A percentile compares a stretch with the other conserved stretches of the same genome.
Evolutionary conservation across 768 basidiomycete species (phyloP).

Genomic region (Mycena belliarum): DNA sequence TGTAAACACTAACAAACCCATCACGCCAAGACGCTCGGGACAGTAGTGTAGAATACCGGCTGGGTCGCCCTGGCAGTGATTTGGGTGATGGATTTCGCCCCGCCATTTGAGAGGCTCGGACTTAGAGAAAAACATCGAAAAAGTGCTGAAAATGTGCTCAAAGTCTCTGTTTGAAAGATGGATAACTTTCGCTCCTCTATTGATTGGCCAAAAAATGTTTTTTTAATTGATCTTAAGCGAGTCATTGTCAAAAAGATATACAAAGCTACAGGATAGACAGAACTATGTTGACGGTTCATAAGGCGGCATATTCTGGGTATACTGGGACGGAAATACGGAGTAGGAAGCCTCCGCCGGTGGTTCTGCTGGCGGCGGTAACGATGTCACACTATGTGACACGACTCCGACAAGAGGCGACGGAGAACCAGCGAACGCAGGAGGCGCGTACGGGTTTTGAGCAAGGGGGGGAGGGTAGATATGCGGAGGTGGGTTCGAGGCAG

Average conservation of each 20-base stretch:
- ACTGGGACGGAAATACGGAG: not conserved
- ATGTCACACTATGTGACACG: not conserved
- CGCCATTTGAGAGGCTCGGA: not conserved
- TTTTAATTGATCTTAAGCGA: not conserved
- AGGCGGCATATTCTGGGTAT: too few species aligned
- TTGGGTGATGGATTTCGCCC: not conserved
- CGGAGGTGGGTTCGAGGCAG: not conserved
- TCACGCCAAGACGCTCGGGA: not conserved
- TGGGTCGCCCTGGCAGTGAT: not conserved
- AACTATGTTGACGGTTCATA: not conserved
- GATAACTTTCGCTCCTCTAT: not conserved
- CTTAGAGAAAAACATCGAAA: not conserved
- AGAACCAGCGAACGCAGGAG: not conserved
- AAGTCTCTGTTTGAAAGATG: not conserved
- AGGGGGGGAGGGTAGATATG: not conserved
- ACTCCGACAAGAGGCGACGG: not conserved
- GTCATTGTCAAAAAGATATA: too few species aligned
- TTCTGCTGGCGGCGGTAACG: not conserved
- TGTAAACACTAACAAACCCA: not conserved
- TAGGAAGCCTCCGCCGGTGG: not conserved
- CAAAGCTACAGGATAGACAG: not conserved
- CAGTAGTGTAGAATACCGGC: not conserved
- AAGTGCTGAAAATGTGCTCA: not conserved
- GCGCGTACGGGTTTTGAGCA: not conserved
- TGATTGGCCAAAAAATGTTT: not conserved